A percentile compares a stretch with the other conserved stretches of the same genome.
Conservation (phyloP, 1,284 basidiomycete species). For the Phellopilus nigrolimitatus region DNA sequence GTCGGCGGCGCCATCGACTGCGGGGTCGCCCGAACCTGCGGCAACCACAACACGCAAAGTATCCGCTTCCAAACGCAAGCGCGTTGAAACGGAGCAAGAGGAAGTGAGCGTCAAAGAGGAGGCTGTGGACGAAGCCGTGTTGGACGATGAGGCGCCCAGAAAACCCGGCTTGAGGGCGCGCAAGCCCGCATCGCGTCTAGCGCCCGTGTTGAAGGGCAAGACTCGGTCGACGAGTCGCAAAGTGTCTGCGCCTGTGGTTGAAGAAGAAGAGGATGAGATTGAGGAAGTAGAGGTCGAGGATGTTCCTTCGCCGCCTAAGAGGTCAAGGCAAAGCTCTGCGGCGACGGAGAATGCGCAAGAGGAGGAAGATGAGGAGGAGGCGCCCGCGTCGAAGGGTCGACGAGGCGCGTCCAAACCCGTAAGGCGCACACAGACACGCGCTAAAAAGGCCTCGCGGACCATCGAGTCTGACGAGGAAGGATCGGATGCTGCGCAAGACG, state of each 20-base stretch:
- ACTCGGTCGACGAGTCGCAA: conserved; percentile 18
- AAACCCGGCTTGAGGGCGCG: conserved; percentile 11
- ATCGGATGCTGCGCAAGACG: background rate
- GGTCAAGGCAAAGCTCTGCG: conserved; percentile 19
- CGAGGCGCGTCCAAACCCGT: background rate
- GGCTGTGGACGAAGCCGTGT: conserved; percentile 29
- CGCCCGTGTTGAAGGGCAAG: conserved; percentile 9
- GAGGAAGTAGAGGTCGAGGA: conserved; percentile 18
- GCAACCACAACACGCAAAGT: conserved; percentile 28
- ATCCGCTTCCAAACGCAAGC: conserved; percentile 49
- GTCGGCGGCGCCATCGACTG: conserved; percentile 6
- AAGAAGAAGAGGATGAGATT: conserved; percentile 27
- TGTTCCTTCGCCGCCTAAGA: conserved; percentile 22
- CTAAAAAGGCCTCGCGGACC: background rate
- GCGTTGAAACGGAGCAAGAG: conserved; percentile 39
- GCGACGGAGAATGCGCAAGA: conserved; percentile 23
- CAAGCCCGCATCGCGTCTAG: conserved; percentile 19
- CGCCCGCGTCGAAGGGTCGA: conserved; percentile 18
- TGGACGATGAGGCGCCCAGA: conserved; percentile 23
- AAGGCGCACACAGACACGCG: conserved; percentile 6
- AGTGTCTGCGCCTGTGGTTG: conserved; percentile 20
- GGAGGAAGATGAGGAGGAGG: conserved; percentile 24
- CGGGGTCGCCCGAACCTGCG: conserved; percentile 34
- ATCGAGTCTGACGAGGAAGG: conserved; percentile 10
- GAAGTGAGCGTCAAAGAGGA: conserved; percentile 27